Base-by-base conservation (phyloP, 2,329 filamentous ascomycete species). In the Colletotrichum cereale region DNA sequence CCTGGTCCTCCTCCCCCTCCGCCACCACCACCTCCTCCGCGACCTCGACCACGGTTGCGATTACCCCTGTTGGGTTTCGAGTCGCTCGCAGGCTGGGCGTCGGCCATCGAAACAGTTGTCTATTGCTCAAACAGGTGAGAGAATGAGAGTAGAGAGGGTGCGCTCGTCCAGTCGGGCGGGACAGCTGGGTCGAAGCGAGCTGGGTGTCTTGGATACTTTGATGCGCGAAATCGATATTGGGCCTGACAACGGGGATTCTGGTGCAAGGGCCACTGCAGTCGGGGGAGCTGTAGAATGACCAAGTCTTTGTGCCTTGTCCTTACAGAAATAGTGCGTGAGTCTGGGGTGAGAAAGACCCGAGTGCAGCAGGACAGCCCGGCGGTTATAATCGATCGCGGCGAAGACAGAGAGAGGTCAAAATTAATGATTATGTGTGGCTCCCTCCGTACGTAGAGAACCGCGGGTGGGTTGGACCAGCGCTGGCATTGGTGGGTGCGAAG, bases 1-100 rank as follows among this genome's bases (percentile, higher is more conserved):
- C 82, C 81, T 48, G 55, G 61, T 29, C 48, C 47, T 36, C 42
- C 40, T 29, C 44, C 44, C n/a, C 82, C 80, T 62, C 80, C 79
- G 29, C 79, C 78, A 70, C 81, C 78, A 52, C 81, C 80, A 48
- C 83, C 81, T 47, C 82, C 67, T 14, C 63, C 66, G 53, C 72
- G 68, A 48, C 72, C 66, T 66, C 73, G 66, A 29, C 71, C 70
- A 48, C 71, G 71, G 55, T 72, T 72, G 55, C 70, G 66, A 58
- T 66, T 69, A 24, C 70, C 66, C 70, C 70, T 65, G 10, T 62
- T 61, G 55, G 70, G 67, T 66, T 61, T 72, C 26, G 70, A 62
- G 14, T 70, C 61, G 36, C 47, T 24, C 14, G 67, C 18, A 44
- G 67, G 53, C 42, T 66, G 65, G 18, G 66, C 36, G 34, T 72